Evolutionary conservation across 1,284 basidiomycete genomes (phyloP).

Genomic region (Afroboletus lepidellus): DNA sequence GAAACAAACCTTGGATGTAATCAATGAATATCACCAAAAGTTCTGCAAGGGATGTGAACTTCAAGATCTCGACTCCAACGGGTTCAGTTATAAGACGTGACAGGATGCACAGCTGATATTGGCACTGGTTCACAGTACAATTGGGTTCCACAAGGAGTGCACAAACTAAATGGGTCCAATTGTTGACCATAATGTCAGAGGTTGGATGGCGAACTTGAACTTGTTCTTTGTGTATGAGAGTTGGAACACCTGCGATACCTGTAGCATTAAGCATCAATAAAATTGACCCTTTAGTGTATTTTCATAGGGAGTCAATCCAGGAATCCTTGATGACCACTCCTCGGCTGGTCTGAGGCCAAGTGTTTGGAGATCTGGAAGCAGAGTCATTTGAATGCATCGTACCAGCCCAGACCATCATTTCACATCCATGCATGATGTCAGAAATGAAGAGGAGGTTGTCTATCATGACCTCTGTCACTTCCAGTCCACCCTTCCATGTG

Average conservation of each 20-base stretch:
- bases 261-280: background rate
- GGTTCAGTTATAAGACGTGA: background rate
- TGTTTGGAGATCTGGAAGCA: background rate
- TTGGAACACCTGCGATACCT: slow-evolving; percentile 4
- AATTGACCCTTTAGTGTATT: slow-evolving; percentile 1
- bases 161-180: background rate
- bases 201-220: background rate
- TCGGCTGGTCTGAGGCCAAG: background rate
- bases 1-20: background rate
- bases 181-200: background rate
- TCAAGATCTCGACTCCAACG: background rate
- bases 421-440: no score
- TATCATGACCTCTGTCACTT: no score
- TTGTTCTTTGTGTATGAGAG: slow-evolving; percentile 4
- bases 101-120: background rate
- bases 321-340: slow-evolving; percentile 3
- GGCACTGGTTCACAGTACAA: background rate
- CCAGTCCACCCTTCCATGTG: no score
- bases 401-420: no score
- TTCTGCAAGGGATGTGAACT: background rate
- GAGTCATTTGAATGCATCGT: background rate
- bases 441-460: no score
- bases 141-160: no score
- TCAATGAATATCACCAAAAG: background rate
- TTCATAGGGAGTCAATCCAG: slow-evolving; percentile 11